These are phyloP conservation scores for Penicillium aurantiogriseum DNA, from an alignment of 2,329 filamentous ascomycete genomes.

Conservation along the genomic window DNA sequence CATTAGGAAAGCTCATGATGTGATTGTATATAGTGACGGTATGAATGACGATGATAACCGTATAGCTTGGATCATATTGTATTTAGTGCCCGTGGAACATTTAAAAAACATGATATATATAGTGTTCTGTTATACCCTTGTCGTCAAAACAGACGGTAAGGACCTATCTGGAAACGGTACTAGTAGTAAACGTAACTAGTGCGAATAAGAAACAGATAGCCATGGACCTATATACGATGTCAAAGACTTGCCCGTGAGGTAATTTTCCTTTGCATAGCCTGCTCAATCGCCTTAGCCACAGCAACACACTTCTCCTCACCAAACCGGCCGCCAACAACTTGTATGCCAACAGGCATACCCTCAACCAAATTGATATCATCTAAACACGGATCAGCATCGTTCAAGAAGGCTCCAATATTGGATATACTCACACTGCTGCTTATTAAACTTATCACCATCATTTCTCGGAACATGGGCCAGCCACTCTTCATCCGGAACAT, in stretches of 20 bases:
- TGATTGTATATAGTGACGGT: neutral
- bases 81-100: neutral
- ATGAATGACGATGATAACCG: neutral
- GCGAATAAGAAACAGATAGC: too few relatives aligned
- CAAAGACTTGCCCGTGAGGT: constrained; percentile 10
- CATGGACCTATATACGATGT: neutral
- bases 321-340: constrained; percentile 34
- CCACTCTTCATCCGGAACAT: constrained; percentile 30
- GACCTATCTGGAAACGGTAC: neutral
- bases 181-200: neutral
- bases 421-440: constrained; percentile 30
- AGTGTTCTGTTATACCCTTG: too few relatives aligned
- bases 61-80: neutral
- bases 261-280: constrained; percentile 19
- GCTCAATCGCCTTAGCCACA: constrained; percentile 34
- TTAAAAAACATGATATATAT: neutral
- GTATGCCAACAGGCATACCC: constrained; percentile 36
- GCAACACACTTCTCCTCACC: constrained; percentile 37
- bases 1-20: neutral
- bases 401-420: accelerated
- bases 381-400: constrained; percentile 3
- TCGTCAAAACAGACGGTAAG: neutral
- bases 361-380: constrained; percentile 35
- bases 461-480: constrained; percentile 34
- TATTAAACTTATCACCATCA: constrained; percentile 33